Evolutionary conservation across 148 eudicot species (phyloP).

Genomic region (Salicornia ramosissima): DNA sequence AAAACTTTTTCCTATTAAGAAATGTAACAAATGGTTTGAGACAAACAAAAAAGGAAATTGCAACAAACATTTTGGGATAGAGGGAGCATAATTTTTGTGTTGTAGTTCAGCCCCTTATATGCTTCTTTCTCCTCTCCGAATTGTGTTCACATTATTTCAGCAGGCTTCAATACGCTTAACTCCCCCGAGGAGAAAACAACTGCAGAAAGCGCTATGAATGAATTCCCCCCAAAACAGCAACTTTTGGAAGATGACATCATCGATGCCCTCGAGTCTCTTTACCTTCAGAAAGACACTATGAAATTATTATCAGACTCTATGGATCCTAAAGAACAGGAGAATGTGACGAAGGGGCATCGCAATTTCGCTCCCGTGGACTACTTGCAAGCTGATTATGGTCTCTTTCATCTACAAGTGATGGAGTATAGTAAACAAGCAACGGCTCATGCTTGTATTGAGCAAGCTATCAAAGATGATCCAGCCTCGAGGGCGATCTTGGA

Average conservation of each 20-base stretch:
- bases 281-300: conserved; percentile 13
- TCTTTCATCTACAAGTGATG: conserved; percentile 10
- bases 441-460: conserved; percentile 19
- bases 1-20: too few relatives aligned
- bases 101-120: background rate
- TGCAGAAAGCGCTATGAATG: background rate
- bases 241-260: conserved; percentile 6
- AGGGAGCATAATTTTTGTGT: background rate
- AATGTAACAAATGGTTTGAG: too few relatives aligned
- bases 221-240: background rate
- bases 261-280: conserved; percentile 11
- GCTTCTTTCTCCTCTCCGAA: background rate
- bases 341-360: conserved; percentile 13
- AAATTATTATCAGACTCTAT: conserved; percentile 12
- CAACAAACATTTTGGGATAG: too few relatives aligned
- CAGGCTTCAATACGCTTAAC: background rate
- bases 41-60: too few relatives aligned
- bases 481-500: conserved; percentile 9
- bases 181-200: background rate
- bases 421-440: conserved; percentile 24
- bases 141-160: background rate
- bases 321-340: conserved; percentile 15
- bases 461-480: background rate
- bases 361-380: conserved; percentile 13
- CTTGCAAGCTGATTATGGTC: conserved; percentile 21